These are phyloP conservation scores for Eutypa lata DNA, from an alignment of 2,329 filamentous ascomycete genomes.

Conservation along the genomic window DNA sequence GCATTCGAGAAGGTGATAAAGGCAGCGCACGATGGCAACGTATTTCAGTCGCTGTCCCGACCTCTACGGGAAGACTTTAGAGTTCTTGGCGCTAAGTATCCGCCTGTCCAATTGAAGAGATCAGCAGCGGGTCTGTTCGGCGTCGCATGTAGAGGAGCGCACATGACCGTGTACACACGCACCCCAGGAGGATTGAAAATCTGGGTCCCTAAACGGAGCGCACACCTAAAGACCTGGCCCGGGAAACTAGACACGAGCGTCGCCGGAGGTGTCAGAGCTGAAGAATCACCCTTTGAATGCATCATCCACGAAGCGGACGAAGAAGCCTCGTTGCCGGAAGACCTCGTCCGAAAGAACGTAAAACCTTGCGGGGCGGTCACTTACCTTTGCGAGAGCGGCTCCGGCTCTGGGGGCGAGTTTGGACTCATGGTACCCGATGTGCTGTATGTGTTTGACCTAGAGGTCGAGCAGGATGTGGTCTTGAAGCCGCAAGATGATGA, in stretches of 20 bases:
- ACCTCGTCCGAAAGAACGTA: slow-evolving; percentile 50
- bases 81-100: slow-evolving; percentile 20
- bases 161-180: slow-evolving; percentile 58
- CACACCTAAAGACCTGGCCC: slow-evolving; percentile 65
- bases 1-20: slow-evolving; percentile 24
- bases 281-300: slow-evolving; percentile 61
- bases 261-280: slow-evolving; percentile 65
- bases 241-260: slow-evolving; percentile 73
- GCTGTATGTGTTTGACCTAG: slow-evolving; percentile 69
- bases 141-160: slow-evolving; percentile 57
- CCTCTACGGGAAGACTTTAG: slow-evolving; percentile 27
- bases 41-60: slow-evolving; percentile 20
- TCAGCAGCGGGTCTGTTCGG: slow-evolving; percentile 58
- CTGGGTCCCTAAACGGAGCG: slow-evolving; percentile 65
- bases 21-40: slow-evolving; percentile 13
- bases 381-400: slow-evolving; percentile 63
- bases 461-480: slow-evolving; percentile 49
- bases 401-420: slow-evolving; percentile 61
- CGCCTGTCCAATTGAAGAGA: slow-evolving; percentile 43
- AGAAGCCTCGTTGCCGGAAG: slow-evolving; percentile 64
- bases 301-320: slow-evolving; percentile 67
- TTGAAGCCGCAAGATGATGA: slow-evolving; percentile 65
- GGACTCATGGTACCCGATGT: slow-evolving; percentile 62
- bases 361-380: slow-evolving; percentile 59
- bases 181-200: slow-evolving; percentile 46